Evolutionary conservation across 768 basidiomycete species (phyloP), one percentile per base, ranked within the genome.

Genomic region (Lactarius hengduanensis): DNA sequence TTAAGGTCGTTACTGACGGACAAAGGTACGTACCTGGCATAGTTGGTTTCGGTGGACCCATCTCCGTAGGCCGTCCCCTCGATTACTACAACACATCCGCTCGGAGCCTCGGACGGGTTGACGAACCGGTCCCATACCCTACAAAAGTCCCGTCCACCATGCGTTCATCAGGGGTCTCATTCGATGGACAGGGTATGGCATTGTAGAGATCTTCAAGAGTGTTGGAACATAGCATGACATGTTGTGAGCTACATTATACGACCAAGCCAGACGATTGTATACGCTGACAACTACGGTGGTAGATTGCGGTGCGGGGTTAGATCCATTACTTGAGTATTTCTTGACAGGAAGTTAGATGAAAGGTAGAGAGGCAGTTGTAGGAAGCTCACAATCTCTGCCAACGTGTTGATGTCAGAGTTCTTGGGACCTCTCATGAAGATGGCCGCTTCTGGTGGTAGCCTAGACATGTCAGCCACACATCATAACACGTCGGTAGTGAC

Each of bases 191-290:
- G 26, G 86, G 84, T 32, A 94, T 82, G 34, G 76, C 75, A 6
- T 80, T 75, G 63, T 82, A 82, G 15, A 93, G 74, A 66, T 91
- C 87, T 22, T 80, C 81, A 3, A 94, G 81, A 0, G 86, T 89
- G 71, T 92, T 88, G 5, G 86, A 87, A n/a, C 89, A 86, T 18
- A 88, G 73, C 8, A 90, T 73, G 13, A 81, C 83, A 72, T 92
- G 89, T 70, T 88, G 88, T 10, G 91, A 92, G 64, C 81, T 77
- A 43, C 88, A 60, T 83, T 84, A 61, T 83, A 83, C 26, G 83
- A 80, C 87, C 89, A 91, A 26, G 82, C 71, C 30, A 88, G 77
- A 63, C 82, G 84, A 69, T 82, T 83, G 72, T 90, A 81, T 8
- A 90, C 76, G 4, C 88, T 84, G 36, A 89, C 71, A 36, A 81